A percentile compares a stretch with the other conserved stretches of the same genome.
Conservation (phyloP, 306 rosid genomes). For the Vachellia pachyceras region DNA sequence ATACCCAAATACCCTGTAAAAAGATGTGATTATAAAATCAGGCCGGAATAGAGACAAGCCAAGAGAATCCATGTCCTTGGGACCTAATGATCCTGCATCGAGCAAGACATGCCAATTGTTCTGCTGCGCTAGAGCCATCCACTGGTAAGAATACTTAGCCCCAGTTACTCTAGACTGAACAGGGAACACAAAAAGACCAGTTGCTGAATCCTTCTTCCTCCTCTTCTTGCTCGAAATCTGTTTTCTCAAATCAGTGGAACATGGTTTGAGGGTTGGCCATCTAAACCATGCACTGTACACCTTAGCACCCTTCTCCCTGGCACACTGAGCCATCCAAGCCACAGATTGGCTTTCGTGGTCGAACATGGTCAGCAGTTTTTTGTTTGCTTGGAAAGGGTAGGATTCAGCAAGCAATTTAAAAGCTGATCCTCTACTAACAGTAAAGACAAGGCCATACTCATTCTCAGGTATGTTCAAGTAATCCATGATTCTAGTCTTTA, state of each 20-base stretch:
- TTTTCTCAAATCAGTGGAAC: slow-evolving; percentile 94
- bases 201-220: slow-evolving; percentile 88
- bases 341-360: slow-evolving; percentile 97
- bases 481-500: slow-evolving; percentile 87
- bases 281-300: slow-evolving; percentile 91
- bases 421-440: slow-evolving; percentile 97
- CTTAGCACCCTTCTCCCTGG: slow-evolving; percentile 90
- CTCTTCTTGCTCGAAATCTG: slow-evolving; percentile 85
- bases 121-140: slow-evolving; percentile 99
- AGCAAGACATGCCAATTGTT: slow-evolving; percentile 97
- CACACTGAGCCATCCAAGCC: slow-evolving; percentile 94
- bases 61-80: slow-evolving; percentile 98
- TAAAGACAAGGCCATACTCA: slow-evolving; percentile 94
- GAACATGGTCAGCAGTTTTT: slow-evolving; percentile 90
- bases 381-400: slow-evolving; percentile 91
- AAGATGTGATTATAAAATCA: slow-evolving; percentile 90
- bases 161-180: slow-evolving; percentile 98
- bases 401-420: slow-evolving; percentile 85
- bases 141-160: slow-evolving; percentile 92
- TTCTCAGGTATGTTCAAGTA: slow-evolving; percentile 94
- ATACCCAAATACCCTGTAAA: slow-evolving; percentile 92
- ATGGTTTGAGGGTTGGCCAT: slow-evolving; percentile 96
- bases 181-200: slow-evolving; percentile 93
- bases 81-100: slow-evolving; percentile 97
- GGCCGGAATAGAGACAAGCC: slow-evolving; percentile 95